Base-by-base conservation (phyloP, 805 yeast genomes). In the Komagataella pseudopastoris region DNA sequence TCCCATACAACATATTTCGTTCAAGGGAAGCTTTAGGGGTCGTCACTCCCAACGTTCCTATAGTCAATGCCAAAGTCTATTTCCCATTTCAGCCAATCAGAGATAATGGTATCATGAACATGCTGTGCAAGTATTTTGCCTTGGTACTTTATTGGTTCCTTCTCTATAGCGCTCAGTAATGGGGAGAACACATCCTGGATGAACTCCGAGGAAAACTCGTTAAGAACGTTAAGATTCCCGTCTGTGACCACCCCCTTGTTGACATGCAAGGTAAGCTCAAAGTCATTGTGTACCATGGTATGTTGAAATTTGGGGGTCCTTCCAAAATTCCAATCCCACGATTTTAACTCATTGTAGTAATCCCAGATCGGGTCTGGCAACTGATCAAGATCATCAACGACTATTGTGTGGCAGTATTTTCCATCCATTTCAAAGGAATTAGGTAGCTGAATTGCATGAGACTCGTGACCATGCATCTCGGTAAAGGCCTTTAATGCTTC, bases 261-360 rank as follows among this genome's bases (percentile, higher is more conserved):
- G 3, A 88, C 81, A 75, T 16, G 49, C 51, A 56, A 71, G 55
- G 10, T 68, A 63, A 53, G 61, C 55, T 45, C 50, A 6, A 56
- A 20, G 4, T 65, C 62, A 0, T 63, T 63, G 46, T 69, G 64
- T 2, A 58, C 59, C 17, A 85, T 61, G 1, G 60, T 58, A 53
- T 85, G 80, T 45, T 74, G 70, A 62, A 91, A 93, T 53, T 70
- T 72, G 0, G 97, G 96, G 0, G 96, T 84, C 18, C 74, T 70
- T 1, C 88, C 90, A 63, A 68, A 88, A 44, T 69, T 77, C 96
- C 96, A 90, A 1, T 76, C 69, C 85, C 93, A 84, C 18, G 72
- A 64, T 46, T 67, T 60, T 17, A 88, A 65, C 23, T 72, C 72
- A 0, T 64, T 53, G 36, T 71, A 70, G 0, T 69, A 67, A 2